Evolutionary conservation across 768 basidiomycete genomes (phyloP).

Genomic region (Russula virescens): DNA sequence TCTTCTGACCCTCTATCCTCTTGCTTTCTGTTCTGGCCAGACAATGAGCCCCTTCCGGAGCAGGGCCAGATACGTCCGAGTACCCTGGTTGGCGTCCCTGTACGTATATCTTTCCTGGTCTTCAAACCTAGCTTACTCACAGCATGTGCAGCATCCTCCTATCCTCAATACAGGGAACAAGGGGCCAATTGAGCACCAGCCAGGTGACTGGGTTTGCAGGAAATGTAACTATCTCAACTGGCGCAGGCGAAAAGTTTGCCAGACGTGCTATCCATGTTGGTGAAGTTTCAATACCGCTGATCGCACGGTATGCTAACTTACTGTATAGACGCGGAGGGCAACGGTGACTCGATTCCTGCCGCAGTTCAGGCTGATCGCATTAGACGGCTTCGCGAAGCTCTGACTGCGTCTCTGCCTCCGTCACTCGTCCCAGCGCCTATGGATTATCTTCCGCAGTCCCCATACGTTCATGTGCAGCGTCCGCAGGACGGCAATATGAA

Average conservation of each 20-base stretch:
- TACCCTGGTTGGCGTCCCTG: slow-evolving; percentile 48
- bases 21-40: slow-evolving; percentile 88
- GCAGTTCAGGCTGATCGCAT: slow-evolving; percentile 84
- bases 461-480: slow-evolving; percentile 1
- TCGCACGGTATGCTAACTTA: slow-evolving; percentile 11
- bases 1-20: slow-evolving; percentile 65
- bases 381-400: slow-evolving; percentile 68
- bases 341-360: slow-evolving; percentile 80
- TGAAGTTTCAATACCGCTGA: slow-evolving; percentile 20
- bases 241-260: slow-evolving; percentile 83
- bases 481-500: not conserved
- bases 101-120: slow-evolving; percentile 30
- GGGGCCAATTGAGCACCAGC: slow-evolving; percentile 79
- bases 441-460: not conserved
- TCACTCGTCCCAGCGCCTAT: slow-evolving; percentile 2
- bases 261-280: slow-evolving; percentile 81
- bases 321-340: slow-evolving; percentile 71
- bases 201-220: slow-evolving; percentile 55
- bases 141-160: slow-evolving; percentile 59
- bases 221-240: slow-evolving; percentile 88
- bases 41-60: slow-evolving; percentile 80
- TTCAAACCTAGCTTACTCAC: slow-evolving; percentile 14
- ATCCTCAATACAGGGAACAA: slow-evolving; percentile 87
- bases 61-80: slow-evolving; percentile 67
- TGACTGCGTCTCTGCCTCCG: slow-evolving; percentile 29